phyloP scores from a whole-genome alignment of 116 monocot genomes.

The Trichopus zeylanicus region DNA sequence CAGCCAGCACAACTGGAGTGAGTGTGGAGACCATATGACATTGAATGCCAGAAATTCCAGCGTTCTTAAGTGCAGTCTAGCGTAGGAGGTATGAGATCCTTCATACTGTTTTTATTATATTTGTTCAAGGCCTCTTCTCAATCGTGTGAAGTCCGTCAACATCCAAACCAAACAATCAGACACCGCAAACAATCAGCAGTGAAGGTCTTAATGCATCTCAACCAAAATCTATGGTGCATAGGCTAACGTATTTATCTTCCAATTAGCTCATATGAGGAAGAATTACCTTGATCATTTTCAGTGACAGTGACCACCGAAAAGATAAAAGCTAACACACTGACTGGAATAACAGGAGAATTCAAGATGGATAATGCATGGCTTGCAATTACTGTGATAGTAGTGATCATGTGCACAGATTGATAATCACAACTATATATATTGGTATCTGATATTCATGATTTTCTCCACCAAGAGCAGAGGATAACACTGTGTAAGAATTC shows the following conservation, averaged over 20 bases:
- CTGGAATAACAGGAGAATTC: background rate
- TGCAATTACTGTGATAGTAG: background rate
- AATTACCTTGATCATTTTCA: slow-evolving; percentile 82
- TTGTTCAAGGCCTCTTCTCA: slow-evolving; percentile 53
- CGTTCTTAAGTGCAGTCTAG: slow-evolving; percentile 43
- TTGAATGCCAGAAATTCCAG: slow-evolving; percentile 42
- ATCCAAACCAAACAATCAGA: slow-evolving; percentile 5
- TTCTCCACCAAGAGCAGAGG: background rate
- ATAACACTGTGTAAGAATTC: background rate
- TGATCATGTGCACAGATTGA: background rate
- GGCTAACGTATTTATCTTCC: no score
- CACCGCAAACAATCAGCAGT: background rate
- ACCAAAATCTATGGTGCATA: no score
- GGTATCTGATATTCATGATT: background rate
- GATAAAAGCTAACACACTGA: background rate
- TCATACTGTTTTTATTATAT: slow-evolving; percentile 16
- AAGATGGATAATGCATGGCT: no score
- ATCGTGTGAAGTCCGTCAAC: slow-evolving; percentile 57
- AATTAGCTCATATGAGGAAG: background rate
- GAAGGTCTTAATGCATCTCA: background rate
- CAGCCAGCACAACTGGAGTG: slow-evolving; percentile 73
- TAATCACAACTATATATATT: background rate
- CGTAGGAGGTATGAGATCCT: slow-evolving; percentile 27
- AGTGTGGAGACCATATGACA: slow-evolving; percentile 85
- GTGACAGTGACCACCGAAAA: slow-evolving; percentile 39